These are phyloP conservation scores for Fraxinus paxiana DNA, from an alignment of 305 asterid genomes.

Conservation along the genomic window DNA sequence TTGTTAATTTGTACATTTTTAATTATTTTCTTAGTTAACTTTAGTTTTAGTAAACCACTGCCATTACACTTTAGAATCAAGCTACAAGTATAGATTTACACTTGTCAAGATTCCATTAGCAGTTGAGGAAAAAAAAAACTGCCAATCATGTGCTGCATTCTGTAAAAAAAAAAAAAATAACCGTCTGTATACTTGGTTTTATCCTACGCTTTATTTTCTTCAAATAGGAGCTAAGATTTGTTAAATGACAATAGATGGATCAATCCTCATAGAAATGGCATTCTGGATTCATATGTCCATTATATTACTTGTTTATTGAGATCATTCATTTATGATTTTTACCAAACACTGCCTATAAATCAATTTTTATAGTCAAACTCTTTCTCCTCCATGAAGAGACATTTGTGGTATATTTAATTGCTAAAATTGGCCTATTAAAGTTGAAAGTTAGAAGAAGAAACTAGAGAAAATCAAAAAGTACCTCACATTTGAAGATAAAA, in stretches of 20 bases:
- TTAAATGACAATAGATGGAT: not conserved
- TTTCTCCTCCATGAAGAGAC: not conserved
- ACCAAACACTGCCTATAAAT: not conserved
- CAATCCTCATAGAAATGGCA: not conserved
- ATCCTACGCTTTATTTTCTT: not conserved
- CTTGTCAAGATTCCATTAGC: too few species aligned
- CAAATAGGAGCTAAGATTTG: not conserved
- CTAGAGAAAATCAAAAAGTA: not conserved
- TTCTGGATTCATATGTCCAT: not conserved
- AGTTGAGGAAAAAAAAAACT: too few species aligned
- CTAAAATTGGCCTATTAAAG: not conserved
- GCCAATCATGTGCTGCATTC: too few species aligned
- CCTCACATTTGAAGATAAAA: not conserved
- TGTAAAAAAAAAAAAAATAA: too few species aligned
- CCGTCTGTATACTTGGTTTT: too few species aligned
- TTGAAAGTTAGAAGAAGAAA: not conserved
- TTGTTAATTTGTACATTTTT: too few species aligned
- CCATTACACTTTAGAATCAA: not conserved
- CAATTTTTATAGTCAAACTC: not conserved
- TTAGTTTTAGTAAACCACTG: not conserved
- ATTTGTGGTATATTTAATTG: not conserved
- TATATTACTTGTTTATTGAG: not conserved
- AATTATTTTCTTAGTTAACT: not conserved
- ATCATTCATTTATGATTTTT: not conserved
- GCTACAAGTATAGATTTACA: too few species aligned